Percentiles rank a stretch among this genome's conserved stretches.
Conservation (phyloP, 176 grass and related monocot species). For the Melocanna baccifera region DNA sequence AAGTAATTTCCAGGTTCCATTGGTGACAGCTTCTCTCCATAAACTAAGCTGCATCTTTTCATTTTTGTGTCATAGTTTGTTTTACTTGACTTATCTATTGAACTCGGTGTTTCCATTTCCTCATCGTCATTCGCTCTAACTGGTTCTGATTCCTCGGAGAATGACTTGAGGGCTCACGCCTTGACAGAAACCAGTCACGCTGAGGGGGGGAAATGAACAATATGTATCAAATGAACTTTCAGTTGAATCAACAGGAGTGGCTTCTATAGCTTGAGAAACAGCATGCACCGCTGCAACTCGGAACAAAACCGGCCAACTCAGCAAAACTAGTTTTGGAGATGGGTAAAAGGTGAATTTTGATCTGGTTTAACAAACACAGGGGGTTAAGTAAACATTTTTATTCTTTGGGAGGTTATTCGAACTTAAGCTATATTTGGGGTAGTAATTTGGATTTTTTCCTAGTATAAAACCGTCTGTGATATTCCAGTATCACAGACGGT, state of each 20-base stretch:
- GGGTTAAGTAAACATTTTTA: too few relatives aligned
- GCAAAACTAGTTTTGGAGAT: too few relatives aligned
- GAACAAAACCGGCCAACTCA: too few relatives aligned
- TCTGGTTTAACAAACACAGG: too few relatives aligned
- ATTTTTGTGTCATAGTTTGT: conserved; percentile 66
- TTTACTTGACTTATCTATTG: conserved; percentile 48
- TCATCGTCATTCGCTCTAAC: conserved; percentile 52
- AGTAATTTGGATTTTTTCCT: too few relatives aligned
- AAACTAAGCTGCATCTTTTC: conserved; percentile 52
- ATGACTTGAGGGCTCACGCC: conserved; percentile 57
- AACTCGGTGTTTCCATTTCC: conserved; percentile 50
- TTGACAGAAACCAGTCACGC: conserved; percentile 50
- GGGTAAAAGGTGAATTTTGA: too few relatives aligned
- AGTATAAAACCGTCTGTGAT: too few relatives aligned
- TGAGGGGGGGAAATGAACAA: conserved; percentile 48
- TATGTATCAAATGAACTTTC: conserved; percentile 75
- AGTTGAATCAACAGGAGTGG: conserved; percentile 50
- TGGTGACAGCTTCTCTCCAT: conserved; percentile 46
- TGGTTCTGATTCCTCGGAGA: conserved; percentile 68
- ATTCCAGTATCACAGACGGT: too few relatives aligned
- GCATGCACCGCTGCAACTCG: conserved; percentile 51
- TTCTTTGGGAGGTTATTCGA: too few relatives aligned
- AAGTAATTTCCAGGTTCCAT: conserved; percentile 52
- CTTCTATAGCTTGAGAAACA: conserved; percentile 66
- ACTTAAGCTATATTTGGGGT: too few relatives aligned